Evolutionary conservation across 805 yeast genomes (phyloP).

Genomic region (Spathaspora arborariae): DNA sequence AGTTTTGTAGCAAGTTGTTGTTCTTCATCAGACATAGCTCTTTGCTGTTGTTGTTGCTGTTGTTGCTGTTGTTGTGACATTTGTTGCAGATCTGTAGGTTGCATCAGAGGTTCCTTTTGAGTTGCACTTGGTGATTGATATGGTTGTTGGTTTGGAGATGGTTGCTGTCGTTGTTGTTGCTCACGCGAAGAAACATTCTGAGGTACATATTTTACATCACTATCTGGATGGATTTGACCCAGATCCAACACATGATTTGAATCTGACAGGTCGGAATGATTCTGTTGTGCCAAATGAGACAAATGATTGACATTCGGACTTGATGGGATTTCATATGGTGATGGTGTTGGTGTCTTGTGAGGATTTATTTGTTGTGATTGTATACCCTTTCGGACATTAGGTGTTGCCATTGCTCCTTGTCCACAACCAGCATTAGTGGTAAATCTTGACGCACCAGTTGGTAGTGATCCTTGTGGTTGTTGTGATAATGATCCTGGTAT

Average conservation of each 20-base stretch:
- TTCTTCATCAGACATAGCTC: slow-evolving; percentile 53
- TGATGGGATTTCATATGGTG: slow-evolving; percentile 39
- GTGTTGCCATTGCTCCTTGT: not conserved
- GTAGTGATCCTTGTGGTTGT: not conserved
- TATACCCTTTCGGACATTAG: slow-evolving; percentile 7
- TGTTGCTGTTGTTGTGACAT: slow-evolving; percentile 11
- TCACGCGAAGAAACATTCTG: slow-evolving; percentile 5
- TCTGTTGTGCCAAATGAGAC: slow-evolving; percentile 23
- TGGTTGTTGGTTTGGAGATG: slow-evolving; percentile 1
- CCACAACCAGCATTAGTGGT: not conserved
- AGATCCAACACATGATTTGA: slow-evolving; percentile 28
- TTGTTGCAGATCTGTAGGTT: slow-evolving; percentile 5
- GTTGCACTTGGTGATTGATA: slow-evolving; percentile 5
- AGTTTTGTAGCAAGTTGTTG: slow-evolving; percentile 64
- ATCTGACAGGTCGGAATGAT: slow-evolving; percentile 39
- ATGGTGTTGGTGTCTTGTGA: slow-evolving; percentile 38
- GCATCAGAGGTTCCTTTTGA: slow-evolving; percentile 10
- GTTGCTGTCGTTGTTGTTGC: slow-evolving; percentile 8
- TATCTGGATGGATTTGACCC: slow-evolving; percentile 1
- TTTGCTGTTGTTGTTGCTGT: slow-evolving; percentile 13
- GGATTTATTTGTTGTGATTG: slow-evolving; percentile 5
- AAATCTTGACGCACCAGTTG: slow-evolving; percentile 7
- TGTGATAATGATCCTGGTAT: slow-evolving; percentile 3
- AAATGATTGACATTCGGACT: slow-evolving; percentile 32
- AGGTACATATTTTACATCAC: not conserved